Conservation (phyloP, 2,329 filamentous ascomycete genomes). For the Hypoxylon sp. region DNA sequence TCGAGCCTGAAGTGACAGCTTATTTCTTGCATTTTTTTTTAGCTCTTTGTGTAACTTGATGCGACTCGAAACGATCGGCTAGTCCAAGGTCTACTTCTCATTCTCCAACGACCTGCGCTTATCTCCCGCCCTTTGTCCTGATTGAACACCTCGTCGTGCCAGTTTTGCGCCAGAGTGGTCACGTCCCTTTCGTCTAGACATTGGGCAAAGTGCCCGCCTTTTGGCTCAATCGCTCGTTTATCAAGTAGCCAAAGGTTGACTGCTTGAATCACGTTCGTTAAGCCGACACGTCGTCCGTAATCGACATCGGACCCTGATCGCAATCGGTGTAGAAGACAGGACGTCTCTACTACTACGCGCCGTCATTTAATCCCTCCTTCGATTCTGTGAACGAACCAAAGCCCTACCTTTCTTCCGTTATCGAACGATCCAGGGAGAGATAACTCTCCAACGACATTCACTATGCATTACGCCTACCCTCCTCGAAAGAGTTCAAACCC, state of each 20-base stretch:
- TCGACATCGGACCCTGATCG: slow-evolving; percentile 8
- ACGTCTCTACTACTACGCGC: slow-evolving; percentile 29
- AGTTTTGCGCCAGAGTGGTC: slow-evolving; percentile 40
- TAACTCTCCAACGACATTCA: slow-evolving; percentile 52
- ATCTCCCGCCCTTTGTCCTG: slow-evolving; percentile 15
- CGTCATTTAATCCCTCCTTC: slow-evolving; percentile 12
- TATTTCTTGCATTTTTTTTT: slow-evolving; percentile 12
- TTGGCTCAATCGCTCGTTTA: slow-evolving; percentile 30
- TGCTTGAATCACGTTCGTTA: slow-evolving; percentile 25
- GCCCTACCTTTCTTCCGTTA: slow-evolving; percentile 10
- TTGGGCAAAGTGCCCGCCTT: slow-evolving; percentile 31
- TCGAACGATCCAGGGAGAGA: slow-evolving; percentile 29
- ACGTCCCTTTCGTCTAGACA: slow-evolving; percentile 36
- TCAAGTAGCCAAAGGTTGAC: slow-evolving; percentile 13
- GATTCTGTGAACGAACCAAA: slow-evolving; percentile 10
- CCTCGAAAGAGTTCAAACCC: slow-evolving; percentile 86
- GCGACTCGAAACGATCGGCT: slow-evolving; percentile 23
- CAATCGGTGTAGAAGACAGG: slow-evolving; percentile 23
- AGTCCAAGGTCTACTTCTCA: slow-evolving; percentile 16
- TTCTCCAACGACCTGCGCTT: slow-evolving; percentile 19
- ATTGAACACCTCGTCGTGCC: slow-evolving; percentile 10
- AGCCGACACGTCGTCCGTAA: background rate
- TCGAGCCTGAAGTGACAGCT: slow-evolving; percentile 24
- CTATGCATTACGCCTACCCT: slow-evolving; percentile 92
- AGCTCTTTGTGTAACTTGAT: slow-evolving; percentile 26